Base-by-base conservation (phyloP, 768 basidiomycete species). In the Kwoniella mangroviensis region DNA sequence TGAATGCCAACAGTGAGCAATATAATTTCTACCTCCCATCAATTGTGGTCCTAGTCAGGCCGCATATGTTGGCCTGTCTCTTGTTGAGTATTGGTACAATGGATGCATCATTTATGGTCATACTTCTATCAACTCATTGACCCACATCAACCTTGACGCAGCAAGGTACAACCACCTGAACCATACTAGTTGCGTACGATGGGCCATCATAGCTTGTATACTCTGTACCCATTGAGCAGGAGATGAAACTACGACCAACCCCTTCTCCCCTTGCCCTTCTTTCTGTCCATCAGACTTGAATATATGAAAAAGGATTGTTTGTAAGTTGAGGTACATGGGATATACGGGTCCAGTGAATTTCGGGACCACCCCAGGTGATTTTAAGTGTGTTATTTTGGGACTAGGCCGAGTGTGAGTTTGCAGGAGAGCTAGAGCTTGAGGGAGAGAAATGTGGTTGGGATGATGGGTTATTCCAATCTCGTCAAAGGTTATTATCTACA, bases 111-210 rank as follows among this genome's bases (percentile, higher is more conserved):
- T 54, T 10, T 34, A 64, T 41, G 11, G 3, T 58, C 22, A 7
- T 19, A 58, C 19, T 4, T 24, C 43, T 2, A 86, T 85, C 88
- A 92, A 92, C 72, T 92, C 90, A 72, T 94, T 94, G 28, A 92
- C 88, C 94, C 94, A 96, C 92, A 96, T 91, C 79, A 94, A 93
- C 67, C 90, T 86, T 19, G 92, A 94, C 78, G 90, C 92, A 22
- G 83, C 72, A 49, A 95, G 85, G 78, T 94, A 92, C 66, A 94
- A 84, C 88, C 91, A 93, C 52, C 94, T 88, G 85, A 93, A 96
- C 94, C 94, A 95, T 53, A 89, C 88, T 68, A 93, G 83, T 85
- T 97, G 94, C 69, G 89, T 89, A 64, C 84, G 71, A 74, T 97
- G 94, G 67, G 86, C 84, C 70, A 84, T 82, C 89, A 94, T 93